These are phyloP conservation scores for Xerocomellus intermedius DNA, from an alignment of 768 basidiomycete species.

Conservation along the genomic window DNA sequence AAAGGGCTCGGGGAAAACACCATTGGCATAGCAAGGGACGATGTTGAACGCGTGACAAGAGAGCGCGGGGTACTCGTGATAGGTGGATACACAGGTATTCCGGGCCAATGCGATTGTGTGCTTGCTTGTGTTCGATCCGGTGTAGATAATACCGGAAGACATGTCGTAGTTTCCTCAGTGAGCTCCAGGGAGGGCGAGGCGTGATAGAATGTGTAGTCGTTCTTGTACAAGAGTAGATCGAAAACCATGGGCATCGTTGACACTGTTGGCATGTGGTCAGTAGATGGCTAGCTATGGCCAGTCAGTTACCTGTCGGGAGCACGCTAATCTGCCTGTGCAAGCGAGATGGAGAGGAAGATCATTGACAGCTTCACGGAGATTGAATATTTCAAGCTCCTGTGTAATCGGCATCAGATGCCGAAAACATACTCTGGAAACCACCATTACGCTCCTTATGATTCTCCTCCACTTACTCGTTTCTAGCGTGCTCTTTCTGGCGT, in stretches of 20 bases:
- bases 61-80: constrained; percentile 8
- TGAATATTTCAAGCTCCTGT: constrained; percentile 16
- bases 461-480: constrained; percentile 19
- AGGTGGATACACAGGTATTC: not conserved
- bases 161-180: not conserved
- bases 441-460: constrained; percentile 20
- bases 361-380: constrained; percentile 9
- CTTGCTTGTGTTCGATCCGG: constrained; percentile 9
- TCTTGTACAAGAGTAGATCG: constrained; percentile 11
- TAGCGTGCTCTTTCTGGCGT: constrained; percentile 28
- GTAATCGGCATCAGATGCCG: constrained; percentile 25
- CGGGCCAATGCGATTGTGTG: not conserved
- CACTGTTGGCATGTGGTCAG: constrained; percentile 2
- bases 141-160: constrained; percentile 10
- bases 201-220: constrained; percentile 6
- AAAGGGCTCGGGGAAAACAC: constrained; percentile 32
- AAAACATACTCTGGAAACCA: not conserved
- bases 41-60: constrained; percentile 11
- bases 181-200: not conserved
- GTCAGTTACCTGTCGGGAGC: constrained; percentile 20
- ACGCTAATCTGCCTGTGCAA: constrained; percentile 1
- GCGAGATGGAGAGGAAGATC: not conserved
- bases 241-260: not conserved
- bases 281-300: not conserved
- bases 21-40: constrained; percentile 5